These are phyloP conservation scores for Dittrichia graveolens DNA, from an alignment of 129 eudicot genomes.

Conservation along the genomic window DNA sequence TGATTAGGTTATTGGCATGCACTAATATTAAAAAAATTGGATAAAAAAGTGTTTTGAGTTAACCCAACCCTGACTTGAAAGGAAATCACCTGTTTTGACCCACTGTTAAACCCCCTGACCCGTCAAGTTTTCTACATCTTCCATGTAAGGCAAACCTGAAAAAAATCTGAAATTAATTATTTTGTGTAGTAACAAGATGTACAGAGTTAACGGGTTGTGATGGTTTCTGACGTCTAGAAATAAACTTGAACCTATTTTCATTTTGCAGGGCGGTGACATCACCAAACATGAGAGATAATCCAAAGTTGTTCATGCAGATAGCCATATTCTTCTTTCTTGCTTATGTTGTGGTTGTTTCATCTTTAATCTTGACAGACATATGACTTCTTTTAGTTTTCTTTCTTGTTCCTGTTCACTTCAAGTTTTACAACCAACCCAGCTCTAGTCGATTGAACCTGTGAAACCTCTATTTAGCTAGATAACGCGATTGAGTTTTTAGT, in stretches of 20 bases:
- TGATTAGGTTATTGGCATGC: no score
- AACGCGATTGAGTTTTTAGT: conserved; percentile 1
- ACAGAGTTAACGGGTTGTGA: no score
- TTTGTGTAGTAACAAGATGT: not conserved
- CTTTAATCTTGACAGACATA: conserved; percentile 84
- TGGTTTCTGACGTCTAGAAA: not conserved
- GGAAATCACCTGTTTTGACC: not conserved
- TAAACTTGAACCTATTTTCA: not conserved
- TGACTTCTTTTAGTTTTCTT: conserved; percentile 32
- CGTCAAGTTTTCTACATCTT: not conserved
- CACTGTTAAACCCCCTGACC: not conserved
- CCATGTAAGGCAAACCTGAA: not conserved
- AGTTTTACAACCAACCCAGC: conserved; percentile 13
- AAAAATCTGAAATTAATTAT: not conserved
- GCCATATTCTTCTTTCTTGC: conserved; percentile 95
- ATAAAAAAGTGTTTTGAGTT: not conserved
- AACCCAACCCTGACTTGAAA: not conserved
- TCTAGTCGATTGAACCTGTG: conserved; percentile 10
- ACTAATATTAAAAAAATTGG: no score
- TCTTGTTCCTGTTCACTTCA: not conserved
- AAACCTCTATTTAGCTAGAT: conserved; percentile 6
- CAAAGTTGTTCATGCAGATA: conserved; percentile 85
- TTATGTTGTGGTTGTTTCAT: conserved; percentile 87
- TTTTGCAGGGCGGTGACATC: conserved; percentile 90
- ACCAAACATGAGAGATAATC: conserved; percentile 98